Conservation (phyloP, 106 monocot genomes). For the Dioscorea dumetorum region DNA sequence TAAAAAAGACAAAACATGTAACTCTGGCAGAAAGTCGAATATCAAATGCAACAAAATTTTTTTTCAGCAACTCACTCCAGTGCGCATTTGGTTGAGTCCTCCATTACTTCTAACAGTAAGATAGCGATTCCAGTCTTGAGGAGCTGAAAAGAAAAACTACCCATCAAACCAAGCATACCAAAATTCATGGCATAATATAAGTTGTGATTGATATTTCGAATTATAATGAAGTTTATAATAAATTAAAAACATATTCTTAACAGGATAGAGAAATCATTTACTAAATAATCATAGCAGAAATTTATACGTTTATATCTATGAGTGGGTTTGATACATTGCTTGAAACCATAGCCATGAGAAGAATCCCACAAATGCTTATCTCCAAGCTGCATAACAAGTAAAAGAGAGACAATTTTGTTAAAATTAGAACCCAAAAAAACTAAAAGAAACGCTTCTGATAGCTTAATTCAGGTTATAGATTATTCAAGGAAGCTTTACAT, state of each 20-base stretch:
- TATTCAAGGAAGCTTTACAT: too few relatives aligned
- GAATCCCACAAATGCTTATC: conserved; percentile 60
- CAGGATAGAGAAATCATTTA: too few relatives aligned
- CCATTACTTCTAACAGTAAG: conserved; percentile 91
- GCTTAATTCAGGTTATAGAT: too few relatives aligned
- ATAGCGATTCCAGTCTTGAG: conserved; percentile 41
- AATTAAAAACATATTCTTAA: too few relatives aligned
- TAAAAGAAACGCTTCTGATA: background rate
- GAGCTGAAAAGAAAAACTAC: conserved; percentile 24
- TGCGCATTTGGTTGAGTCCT: conserved; percentile 97
- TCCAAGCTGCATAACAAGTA: conserved; percentile 19
- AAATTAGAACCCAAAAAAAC: too few relatives aligned
- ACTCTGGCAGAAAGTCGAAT: too few relatives aligned
- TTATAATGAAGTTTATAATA: too few relatives aligned
- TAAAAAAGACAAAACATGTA: too few relatives aligned
- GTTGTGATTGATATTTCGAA: too few relatives aligned
- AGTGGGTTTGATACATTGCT: conserved; percentile 63
- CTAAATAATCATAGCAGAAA: background rate
- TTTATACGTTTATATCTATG: conserved; percentile 55
- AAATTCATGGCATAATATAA: too few relatives aligned
- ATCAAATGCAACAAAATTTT: background rate
- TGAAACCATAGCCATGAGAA: conserved; percentile 48
- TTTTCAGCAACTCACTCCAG: conserved; percentile 64
- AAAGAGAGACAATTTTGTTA: too few relatives aligned
- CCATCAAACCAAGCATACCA: too few relatives aligned